These are phyloP conservation scores for Aspergillus nidulans DNA, from an alignment of 495 filamentous ascomycete species.

Conservation along the genomic window DNA sequence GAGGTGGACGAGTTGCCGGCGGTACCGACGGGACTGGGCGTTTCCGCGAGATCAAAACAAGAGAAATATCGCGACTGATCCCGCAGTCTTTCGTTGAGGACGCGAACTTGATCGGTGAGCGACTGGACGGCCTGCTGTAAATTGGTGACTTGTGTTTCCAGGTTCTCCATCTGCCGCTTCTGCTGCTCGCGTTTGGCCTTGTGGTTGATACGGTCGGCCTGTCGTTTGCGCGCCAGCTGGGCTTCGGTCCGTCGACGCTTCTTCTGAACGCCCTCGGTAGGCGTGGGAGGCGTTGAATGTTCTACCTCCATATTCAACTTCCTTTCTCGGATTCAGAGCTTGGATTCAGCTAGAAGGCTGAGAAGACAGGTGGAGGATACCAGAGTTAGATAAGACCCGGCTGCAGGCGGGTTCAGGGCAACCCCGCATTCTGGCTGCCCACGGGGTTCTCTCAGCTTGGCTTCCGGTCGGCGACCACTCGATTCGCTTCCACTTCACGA, in stretches of 20 bases:
- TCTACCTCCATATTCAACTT: constrained; percentile 1
- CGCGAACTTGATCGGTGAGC: constrained; percentile 10
- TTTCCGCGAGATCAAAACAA: not conserved
- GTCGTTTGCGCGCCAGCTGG: constrained; percentile 12
- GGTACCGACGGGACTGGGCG: not conserved
- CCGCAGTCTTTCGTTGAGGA: constrained; percentile 8
- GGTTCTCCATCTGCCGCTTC: constrained; percentile 14
- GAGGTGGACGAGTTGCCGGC: not conserved
- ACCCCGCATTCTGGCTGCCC: constrained; percentile 3
- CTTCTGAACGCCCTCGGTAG: constrained; percentile 7
- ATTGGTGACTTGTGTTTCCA: constrained; percentile 8
- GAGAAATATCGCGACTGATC: constrained; percentile 2
- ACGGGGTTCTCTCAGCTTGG: not conserved
- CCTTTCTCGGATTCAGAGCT: not conserved
- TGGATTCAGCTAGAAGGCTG: not conserved
- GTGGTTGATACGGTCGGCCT: constrained; percentile 14
- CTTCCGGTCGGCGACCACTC: not conserved
- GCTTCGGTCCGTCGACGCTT: constrained; percentile 15
- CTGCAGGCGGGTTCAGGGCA: not conserved
- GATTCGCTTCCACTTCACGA: not conserved
- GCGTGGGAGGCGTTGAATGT: not conserved
- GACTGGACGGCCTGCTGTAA: constrained; percentile 11
- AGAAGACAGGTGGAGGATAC: not conserved
- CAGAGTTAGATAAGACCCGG: not conserved
- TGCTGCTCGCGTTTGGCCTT: constrained; percentile 14